Conservation (phyloP, 257 asterid species). For the Ajuga chamaepitys region DNA sequence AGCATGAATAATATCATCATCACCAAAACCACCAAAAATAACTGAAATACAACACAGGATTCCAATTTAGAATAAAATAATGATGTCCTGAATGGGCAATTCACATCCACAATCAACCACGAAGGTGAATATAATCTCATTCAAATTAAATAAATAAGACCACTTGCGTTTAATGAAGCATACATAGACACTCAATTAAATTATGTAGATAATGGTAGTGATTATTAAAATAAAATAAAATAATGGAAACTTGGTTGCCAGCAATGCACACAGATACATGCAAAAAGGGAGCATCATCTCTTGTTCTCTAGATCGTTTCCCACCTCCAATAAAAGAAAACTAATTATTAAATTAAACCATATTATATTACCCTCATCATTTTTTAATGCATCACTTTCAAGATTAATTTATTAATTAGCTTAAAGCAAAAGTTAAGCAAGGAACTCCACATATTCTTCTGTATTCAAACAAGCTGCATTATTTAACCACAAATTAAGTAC, state of each 20-base stretch:
- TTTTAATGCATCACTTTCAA: slow-evolving; percentile 21
- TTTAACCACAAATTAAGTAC: neutral
- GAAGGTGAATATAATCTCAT: slow-evolving; percentile 4
- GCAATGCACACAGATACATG: slow-evolving; percentile 36
- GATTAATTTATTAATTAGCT: slow-evolving; percentile 22
- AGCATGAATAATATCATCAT: no score
- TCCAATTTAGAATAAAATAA: neutral
- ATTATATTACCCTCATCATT: slow-evolving; percentile 8
- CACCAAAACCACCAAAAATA: no score
- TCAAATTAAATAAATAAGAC: slow-evolving; percentile 10
- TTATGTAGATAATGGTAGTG: slow-evolving; percentile 6
- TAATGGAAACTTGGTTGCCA: slow-evolving; percentile 34
- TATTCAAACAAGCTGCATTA: slow-evolving; percentile 19
- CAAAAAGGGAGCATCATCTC: slow-evolving; percentile 35
- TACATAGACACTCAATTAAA: slow-evolving; percentile 5
- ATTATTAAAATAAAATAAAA: slow-evolving; percentile 10
- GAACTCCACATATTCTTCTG: slow-evolving; percentile 30
- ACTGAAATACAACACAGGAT: neutral
- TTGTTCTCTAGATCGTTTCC: slow-evolving; percentile 32
- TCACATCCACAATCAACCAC: slow-evolving; percentile 2
- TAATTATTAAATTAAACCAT: neutral
- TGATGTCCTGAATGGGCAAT: neutral
- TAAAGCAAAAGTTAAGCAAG: slow-evolving; percentile 26
- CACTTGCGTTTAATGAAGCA: neutral
- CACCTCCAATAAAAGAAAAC: slow-evolving; percentile 9